Percentiles rank a stretch among this genome's conserved stretches.
Conservation (phyloP, 164 flowering plant genomes). For the Tinospora cordifolia region DNA sequence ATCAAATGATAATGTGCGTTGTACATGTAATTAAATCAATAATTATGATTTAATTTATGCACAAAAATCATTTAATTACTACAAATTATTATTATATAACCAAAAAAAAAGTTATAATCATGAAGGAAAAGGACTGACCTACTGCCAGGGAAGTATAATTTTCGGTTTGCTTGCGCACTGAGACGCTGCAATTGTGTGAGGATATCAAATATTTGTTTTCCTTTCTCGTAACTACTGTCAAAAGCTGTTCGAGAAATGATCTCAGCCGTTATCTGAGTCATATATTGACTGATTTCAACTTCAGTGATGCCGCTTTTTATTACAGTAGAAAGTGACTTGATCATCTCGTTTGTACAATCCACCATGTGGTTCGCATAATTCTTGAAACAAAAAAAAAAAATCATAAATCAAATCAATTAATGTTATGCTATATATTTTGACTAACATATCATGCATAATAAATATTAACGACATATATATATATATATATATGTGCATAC, state of each 20-base stretch:
- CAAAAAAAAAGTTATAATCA: too few species aligned
- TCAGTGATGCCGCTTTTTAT: conserved; percentile 43
- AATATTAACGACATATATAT: too few species aligned
- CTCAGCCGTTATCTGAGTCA: conserved; percentile 67
- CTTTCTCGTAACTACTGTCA: conserved; percentile 68
- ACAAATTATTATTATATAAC: too few species aligned
- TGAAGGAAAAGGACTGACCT: conserved; percentile 35
- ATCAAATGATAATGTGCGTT: too few species aligned
- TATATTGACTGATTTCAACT: conserved; percentile 67
- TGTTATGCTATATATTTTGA: too few species aligned
- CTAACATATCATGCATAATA: too few species aligned
- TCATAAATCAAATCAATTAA: neutral
- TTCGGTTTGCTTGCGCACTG: conserved; percentile 67
- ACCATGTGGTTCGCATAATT: conserved; percentile 67
- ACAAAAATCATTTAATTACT: too few species aligned
- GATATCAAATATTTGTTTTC: conserved; percentile 63
- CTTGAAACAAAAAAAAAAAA: conserved; percentile 14
- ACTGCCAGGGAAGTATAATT: conserved; percentile 84
- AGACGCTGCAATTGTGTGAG: conserved; percentile 58
- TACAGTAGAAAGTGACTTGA: conserved; percentile 35
- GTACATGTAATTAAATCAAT: too few species aligned
- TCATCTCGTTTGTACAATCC: conserved; percentile 62
- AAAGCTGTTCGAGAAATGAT: conserved; percentile 79
- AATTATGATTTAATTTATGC: too few species aligned
- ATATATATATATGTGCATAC: too few species aligned